Base-by-base conservation (phyloP, 78 protist genomes). In the Dictyostelium capitatum region DNA sequence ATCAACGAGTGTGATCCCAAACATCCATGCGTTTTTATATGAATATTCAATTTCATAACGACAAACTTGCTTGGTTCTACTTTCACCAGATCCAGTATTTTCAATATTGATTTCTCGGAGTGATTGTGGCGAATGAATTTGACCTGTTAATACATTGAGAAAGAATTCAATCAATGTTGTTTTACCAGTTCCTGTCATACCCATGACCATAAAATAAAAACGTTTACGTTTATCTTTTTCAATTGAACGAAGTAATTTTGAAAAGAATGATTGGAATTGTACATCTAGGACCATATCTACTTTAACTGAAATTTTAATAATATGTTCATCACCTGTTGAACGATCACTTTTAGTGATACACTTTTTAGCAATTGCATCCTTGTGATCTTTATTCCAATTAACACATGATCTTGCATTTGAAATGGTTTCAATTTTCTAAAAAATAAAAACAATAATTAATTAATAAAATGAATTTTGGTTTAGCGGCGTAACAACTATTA, bases 141-240 rank as follows among this genome's bases (percentile, higher is more conserved):
- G 79, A 46, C 79, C 79, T 72, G 79, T 72, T 46, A 72, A 72
- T 2, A 72, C 17, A 72, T 72, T 72, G 6, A 72, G 79, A 19
- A 72, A 20, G 15, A 72, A 46, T 20, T 72, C 79, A 20, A 72
- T 46, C n/a, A 72, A 14, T 46, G 79, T 72, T 37, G 79, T 46
- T 46, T 72, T 72, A 15, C 79, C 79, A 43, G 57, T 46, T 9
- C 54, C 79, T 65, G 82, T 79, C 56, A 79, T 48, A 41, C 83
- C 83, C 62, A 79, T 4, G 3, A 79, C 46, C 25, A 79, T 20
- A 62, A 79, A 65, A 2, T 43, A 65, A 20, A 43, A 79, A 20
- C 56, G 25, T 14, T 79, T 1, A 25, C 10, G 25, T 11, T 19
- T 12, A 48, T 46, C n/a, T n/a, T n/a, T n/a, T n/a, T n/a, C 20